phyloP scores from a whole-genome alignment of 768 basidiomycete genomes.

The Tylopilus sp. region DNA sequence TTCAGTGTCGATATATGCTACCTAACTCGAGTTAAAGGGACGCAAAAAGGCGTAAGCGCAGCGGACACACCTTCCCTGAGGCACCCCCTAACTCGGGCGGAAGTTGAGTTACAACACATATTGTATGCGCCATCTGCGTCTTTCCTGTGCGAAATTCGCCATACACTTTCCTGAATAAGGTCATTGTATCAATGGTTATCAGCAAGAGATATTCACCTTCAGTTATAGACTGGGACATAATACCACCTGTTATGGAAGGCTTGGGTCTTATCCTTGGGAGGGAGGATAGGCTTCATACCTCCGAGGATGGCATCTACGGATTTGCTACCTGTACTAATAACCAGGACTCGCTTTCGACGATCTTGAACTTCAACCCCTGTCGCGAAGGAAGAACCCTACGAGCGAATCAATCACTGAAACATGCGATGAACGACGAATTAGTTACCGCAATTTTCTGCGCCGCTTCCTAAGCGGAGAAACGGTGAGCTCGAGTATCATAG shows the following conservation, averaged over 20 bases:
- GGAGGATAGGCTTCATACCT: constrained; percentile 42
- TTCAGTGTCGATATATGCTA: constrained; percentile 92
- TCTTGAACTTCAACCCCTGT: constrained; percentile 92
- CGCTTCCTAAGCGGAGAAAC: constrained; percentile 62
- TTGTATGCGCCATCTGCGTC: constrained; percentile 93
- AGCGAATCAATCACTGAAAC: not conserved
- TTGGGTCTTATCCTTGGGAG: not conserved
- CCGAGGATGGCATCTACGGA: constrained; percentile 85
- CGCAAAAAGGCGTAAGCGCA: not conserved
- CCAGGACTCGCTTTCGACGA: constrained; percentile 71
- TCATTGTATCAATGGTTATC: not conserved
- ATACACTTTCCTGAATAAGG: constrained; percentile 55
- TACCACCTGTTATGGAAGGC: constrained; percentile 52
- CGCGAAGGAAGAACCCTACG: constrained; percentile 84
- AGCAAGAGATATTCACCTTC: constrained; percentile 53
- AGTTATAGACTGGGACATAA: constrained; percentile 91
- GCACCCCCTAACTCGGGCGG: constrained; percentile 90
- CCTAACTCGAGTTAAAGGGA: constrained; percentile 37
- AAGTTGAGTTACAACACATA: constrained; percentile 87
- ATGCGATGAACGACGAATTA: not conserved
- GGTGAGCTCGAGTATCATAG: not conserved
- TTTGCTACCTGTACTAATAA: constrained; percentile 93
- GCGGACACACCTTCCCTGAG: constrained; percentile 64
- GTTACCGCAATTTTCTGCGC: constrained; percentile 79
- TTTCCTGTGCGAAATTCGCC: constrained; percentile 97